Evolutionary conservation across 2,329 filamentous ascomycete species (phyloP), one percentile per base, ranked within the genome.

Genomic region (Alternaria sp.): DNA sequence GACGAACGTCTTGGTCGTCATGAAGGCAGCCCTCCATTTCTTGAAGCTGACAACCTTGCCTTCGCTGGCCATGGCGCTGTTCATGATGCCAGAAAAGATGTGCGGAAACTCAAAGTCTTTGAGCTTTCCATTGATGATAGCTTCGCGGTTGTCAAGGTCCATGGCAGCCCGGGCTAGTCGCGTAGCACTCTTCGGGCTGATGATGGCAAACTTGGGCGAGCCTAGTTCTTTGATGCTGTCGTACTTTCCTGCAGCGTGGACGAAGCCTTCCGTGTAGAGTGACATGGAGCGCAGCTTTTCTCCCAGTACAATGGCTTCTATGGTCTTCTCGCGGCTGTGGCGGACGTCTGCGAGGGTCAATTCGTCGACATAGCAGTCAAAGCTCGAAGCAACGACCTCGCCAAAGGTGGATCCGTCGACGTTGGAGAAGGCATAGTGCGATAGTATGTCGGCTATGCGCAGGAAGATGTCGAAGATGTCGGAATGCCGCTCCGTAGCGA

Each of bases 81-180:
- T 93, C 71, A 92, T 94, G 65, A 93, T 87, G 33, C 95, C 95
- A 0, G 92, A 87, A 73, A 97, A 98, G 5, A 98, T 81, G 0
- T 91, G 90, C 0, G 93, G 93, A 68, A 97, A 97, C 31, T 97
- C 92, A 67, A 98, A 98, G 61, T 92, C 87, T 57, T 91, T 88
- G n/a, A 98, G 81, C 41, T 91, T 89, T 31, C 82, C 80, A 63
- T 91, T 89, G 65, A 93, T 86, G 52, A 84, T 88, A 61, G 88
- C 84, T 58, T 92, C 85, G 21, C 92, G 87, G 60, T 86, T 88
- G 33, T 90, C 83, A 3, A 98, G 82, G 69, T 97, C 93, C 67
- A 96, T 84, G 49, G 90, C 88, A 1, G 93, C 90, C 60, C 92
- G 87, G 71, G 95, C 92, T 7, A 98, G 81, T n/a, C 91, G 87